Conservation (phyloP, 2,329 filamentous ascomycete species). For the Diaporthe ilicicola region DNA sequence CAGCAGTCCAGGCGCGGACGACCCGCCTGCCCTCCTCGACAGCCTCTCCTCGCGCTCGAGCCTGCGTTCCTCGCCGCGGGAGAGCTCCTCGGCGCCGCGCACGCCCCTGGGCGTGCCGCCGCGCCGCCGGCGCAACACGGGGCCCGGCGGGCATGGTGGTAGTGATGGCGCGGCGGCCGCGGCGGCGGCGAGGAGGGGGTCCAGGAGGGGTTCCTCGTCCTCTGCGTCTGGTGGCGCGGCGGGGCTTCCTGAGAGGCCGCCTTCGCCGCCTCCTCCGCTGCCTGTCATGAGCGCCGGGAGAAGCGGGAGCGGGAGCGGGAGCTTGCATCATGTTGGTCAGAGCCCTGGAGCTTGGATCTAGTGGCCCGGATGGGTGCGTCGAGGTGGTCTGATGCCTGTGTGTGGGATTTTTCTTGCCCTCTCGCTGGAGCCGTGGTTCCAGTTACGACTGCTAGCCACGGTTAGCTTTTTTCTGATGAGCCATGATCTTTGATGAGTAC, state of each 20-base stretch:
- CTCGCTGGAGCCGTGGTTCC: too few relatives aligned
- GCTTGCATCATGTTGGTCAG: not conserved
- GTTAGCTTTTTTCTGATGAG: too few relatives aligned
- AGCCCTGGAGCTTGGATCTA: not conserved
- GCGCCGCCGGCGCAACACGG: not conserved
- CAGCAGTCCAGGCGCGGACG: too few relatives aligned
- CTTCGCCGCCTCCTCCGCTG: not conserved
- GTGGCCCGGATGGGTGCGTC: not conserved
- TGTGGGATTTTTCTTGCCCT: too few relatives aligned
- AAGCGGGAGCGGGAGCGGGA: not conserved
- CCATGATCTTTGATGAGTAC: not conserved
- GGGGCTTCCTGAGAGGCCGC: not conserved
- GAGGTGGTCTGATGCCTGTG: too few relatives aligned
- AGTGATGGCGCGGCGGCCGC: not conserved
- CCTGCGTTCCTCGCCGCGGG: slow-evolving; percentile 6
- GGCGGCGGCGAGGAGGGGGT: not conserved
- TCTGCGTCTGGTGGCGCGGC: not conserved
- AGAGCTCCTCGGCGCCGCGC: slow-evolving; percentile 15
- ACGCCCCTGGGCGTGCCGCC: slow-evolving; percentile 2
- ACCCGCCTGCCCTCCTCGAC: not conserved
- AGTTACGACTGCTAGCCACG: too few relatives aligned
- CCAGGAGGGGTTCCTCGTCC: not conserved
- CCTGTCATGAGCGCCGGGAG: not conserved
- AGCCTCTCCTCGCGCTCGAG: slow-evolving; percentile 14
- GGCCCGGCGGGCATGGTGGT: not conserved